Evolutionary conservation across 441 rosid species (phyloP), one percentile per base, ranked within the genome.

Genomic region (Lepidium campestre): DNA sequence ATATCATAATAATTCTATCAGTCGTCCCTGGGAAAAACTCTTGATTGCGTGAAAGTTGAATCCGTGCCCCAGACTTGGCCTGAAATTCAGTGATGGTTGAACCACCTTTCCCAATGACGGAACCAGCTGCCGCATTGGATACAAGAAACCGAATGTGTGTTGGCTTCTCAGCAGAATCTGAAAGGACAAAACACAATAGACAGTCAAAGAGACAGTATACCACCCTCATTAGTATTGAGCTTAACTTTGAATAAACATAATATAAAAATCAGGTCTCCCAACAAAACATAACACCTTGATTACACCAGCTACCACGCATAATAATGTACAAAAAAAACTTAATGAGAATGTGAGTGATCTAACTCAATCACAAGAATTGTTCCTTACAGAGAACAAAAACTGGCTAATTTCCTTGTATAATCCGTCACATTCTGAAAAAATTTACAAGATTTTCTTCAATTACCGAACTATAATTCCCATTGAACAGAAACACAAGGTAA

Each of bases 111-210:
- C 99, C 98, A 72, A 94, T 94, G 58, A 94, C 91, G 15, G 99
- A 92, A 73, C 99, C 99, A 70, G 99, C 99, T 7, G 96, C 90
- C 20, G 98, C 88, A 83, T 94, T 94, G 67, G 99, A 94, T 37
- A 94, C 96, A 60, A 94, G 97, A 78, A 94, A 91, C 81, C 94
- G 82, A 60, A 85, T 56, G 66, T 88, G 86, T 14, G 96, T 85
- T 7, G 96, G 74, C 84, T 84, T 94, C 86, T 94, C 99, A 15
- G 68, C 56, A 69, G 83, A 72, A 63, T 91, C 99, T 89, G 83
- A 57, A 49, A 73, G 64, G 12, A 41, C 39, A 6, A 54, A 47
- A 59, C 14, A 35, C 25, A 53, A 58, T 61, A 57, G 39, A 17
- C 14, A 52, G 23, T 48, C 48, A 62, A 36, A 46, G 31, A 39